Conservation (phyloP, 306 rosid species). For the Vachellia collinsii region DNA sequence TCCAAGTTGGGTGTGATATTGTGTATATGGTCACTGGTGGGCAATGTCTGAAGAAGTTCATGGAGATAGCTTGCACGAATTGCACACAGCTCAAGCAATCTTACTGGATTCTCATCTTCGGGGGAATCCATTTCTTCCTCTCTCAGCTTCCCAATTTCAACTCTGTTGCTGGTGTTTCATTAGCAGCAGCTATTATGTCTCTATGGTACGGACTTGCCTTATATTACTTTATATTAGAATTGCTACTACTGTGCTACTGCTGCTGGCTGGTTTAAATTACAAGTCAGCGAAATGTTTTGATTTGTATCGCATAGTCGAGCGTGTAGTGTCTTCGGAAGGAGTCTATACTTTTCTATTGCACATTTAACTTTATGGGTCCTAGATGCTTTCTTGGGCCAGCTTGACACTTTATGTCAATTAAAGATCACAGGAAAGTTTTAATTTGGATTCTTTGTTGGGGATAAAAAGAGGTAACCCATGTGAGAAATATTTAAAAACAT, state of each 20-base stretch:
- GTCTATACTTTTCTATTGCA: not conserved
- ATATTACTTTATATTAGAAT: not conserved
- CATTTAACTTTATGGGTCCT: not conserved
- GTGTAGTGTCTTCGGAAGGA: not conserved
- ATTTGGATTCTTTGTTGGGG: conserved; percentile 31
- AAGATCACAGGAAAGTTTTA: conserved; percentile 7
- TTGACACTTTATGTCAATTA: not conserved
- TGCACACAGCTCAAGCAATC: conserved; percentile 76
- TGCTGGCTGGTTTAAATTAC: not conserved
- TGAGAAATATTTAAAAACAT: conserved; percentile 9
- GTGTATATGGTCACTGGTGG: conserved; percentile 97
- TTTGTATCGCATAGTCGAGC: not conserved
- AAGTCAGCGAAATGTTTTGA: not conserved
- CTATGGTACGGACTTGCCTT: conserved; percentile 51
- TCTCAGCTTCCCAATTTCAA: conserved; percentile 96
- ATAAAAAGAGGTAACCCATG: conserved; percentile 24
- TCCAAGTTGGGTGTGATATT: conserved; percentile 92
- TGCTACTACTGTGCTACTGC: not conserved
- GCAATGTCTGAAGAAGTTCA: conserved; percentile 78
- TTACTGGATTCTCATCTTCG: conserved; percentile 89
- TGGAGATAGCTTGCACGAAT: conserved; percentile 83
- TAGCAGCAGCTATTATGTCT: conserved; percentile 96
- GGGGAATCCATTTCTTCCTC: conserved; percentile 79
- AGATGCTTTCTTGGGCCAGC: not conserved
- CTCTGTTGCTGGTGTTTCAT: conserved; percentile 87